A percentile compares a stretch with the other conserved stretches of the same genome.
Evolutionary conservation across 345 rosid genomes (phyloP).

Genomic region (Heritiera littoralis): DNA sequence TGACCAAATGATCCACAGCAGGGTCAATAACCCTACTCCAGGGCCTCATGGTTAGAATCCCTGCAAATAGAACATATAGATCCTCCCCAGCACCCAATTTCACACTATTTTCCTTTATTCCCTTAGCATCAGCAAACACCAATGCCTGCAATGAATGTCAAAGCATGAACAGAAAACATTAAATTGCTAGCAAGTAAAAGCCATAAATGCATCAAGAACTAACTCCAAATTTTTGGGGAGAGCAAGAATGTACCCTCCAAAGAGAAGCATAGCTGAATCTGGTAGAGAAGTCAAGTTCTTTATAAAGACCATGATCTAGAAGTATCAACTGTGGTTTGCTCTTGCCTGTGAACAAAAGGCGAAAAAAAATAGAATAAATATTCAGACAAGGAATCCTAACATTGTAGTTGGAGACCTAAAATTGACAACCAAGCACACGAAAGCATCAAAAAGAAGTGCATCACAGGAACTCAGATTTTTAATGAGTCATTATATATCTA

Average conservation of each 20-base stretch:
- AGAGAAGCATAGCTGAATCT: slow-evolving; percentile 84
- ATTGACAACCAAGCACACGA: not conserved
- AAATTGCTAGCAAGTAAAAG: slow-evolving; percentile 16
- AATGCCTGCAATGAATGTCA: slow-evolving; percentile 48
- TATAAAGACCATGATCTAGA: slow-evolving; percentile 90
- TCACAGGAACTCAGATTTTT: not conserved
- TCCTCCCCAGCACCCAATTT: slow-evolving; percentile 96
- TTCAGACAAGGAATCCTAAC: not conserved
- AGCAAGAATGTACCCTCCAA: slow-evolving; percentile 60
- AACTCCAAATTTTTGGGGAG: not conserved
- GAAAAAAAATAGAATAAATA: not conserved
- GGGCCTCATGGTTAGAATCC: slow-evolving; percentile 90
- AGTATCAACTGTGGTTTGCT: slow-evolving; percentile 85
- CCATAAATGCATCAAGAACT: not conserved
- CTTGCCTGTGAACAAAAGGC: slow-evolving; percentile 43
- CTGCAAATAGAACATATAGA: slow-evolving; percentile 74
- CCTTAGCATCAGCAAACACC: slow-evolving; percentile 78
- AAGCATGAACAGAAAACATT: slow-evolving; percentile 4
- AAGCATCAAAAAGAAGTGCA: slow-evolving; percentile 7
- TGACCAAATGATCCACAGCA: slow-evolving; percentile 84
- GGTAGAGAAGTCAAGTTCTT: slow-evolving; percentile 74
- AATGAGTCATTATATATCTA: not conserved
- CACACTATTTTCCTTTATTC: slow-evolving; percentile 76
- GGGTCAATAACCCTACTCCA: slow-evolving; percentile 84
- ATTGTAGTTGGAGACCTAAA: not conserved